Conservation (phyloP, 2,329 filamentous ascomycete genomes). For the Hypoxylon sp. region DNA sequence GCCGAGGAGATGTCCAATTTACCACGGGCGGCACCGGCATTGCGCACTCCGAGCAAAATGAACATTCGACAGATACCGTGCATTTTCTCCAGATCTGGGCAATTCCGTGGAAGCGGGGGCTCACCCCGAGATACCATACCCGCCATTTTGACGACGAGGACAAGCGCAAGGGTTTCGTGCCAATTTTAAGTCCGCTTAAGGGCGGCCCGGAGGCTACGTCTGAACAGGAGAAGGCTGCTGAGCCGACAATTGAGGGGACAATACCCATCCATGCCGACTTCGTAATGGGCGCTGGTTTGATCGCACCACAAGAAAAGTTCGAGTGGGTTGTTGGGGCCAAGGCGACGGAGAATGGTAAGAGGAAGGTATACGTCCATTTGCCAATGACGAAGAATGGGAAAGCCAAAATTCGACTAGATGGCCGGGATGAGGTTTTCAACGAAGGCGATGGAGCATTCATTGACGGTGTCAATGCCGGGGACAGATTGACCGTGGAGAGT, state of each 20-base stretch:
- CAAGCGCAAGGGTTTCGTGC: constrained; percentile 79
- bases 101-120: constrained; percentile 79
- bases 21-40: constrained; percentile 88
- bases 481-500: constrained; percentile 75
- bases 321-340: constrained; percentile 79
- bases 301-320: constrained; percentile 75
- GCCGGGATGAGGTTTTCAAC: constrained; percentile 74
- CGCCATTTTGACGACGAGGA: constrained; percentile 78
- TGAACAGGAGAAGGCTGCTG: constrained; percentile 74
- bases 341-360: constrained; percentile 65
- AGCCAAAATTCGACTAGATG: constrained; percentile 78
- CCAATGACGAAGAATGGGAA: constrained; percentile 84
- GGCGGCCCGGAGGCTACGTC: constrained; percentile 73
- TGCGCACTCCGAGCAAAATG: constrained; percentile 86
- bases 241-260: constrained; percentile 73
- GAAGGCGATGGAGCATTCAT: constrained; percentile 90
- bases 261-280: constrained; percentile 90
- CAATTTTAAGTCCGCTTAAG: constrained; percentile 82
- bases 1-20: constrained; percentile 88
- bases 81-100: constrained; percentile 95
- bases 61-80: constrained; percentile 77
- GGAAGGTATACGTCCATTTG: constrained; percentile 85
- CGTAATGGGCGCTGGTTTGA: constrained; percentile 83
- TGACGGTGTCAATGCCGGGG: constrained; percentile 73
- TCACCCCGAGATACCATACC: constrained; percentile 84